Percentiles rank a stretch among this genome's conserved stretches.
phyloP scores from a whole-genome alignment of 805 yeast species.

The Brettanomyces nanus region DNA sequence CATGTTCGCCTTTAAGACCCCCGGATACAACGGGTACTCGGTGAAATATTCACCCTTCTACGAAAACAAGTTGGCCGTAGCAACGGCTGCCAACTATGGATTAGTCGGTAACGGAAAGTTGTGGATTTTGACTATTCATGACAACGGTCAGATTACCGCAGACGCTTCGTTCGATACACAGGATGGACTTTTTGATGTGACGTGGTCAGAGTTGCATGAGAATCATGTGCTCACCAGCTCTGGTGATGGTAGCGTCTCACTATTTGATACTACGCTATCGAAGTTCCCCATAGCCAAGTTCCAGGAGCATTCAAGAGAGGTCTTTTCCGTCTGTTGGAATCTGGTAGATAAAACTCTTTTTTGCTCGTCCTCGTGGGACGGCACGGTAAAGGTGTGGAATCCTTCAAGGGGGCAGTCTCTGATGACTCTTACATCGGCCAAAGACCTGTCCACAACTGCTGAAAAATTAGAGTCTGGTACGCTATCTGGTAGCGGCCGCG shows the following conservation, averaged over 20 bases:
- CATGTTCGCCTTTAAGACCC: conserved; percentile 69
- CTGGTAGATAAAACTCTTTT: conserved; percentile 43
- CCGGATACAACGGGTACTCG: conserved; percentile 80
- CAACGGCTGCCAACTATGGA: conserved; percentile 88
- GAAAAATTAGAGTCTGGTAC: conserved; percentile 7
- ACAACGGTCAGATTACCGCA: conserved; percentile 51
- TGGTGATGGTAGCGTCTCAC: conserved; percentile 84
- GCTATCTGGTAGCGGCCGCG: conserved; percentile 4
- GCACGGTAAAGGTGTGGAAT: conserved; percentile 72
- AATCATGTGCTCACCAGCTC: conserved; percentile 75
- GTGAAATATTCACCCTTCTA: conserved; percentile 87
- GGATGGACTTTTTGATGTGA: conserved; percentile 80
- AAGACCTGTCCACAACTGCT: conserved; percentile 15
- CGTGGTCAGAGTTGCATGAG: conserved; percentile 90
- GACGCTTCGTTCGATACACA: conserved; percentile 74
- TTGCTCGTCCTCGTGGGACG: conserved; percentile 88
- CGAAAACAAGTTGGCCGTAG: conserved; percentile 84
- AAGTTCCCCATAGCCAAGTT: conserved; percentile 67
- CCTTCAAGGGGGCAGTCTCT: conserved; percentile 52
- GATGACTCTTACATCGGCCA: conserved; percentile 39
- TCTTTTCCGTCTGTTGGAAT: conserved; percentile 31
- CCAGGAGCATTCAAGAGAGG: conserved; percentile 57
- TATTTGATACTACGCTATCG: conserved; percentile 66
- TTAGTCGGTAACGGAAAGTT: conserved; percentile 89
- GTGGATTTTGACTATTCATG: conserved; percentile 58